Base-by-base conservation (phyloP, 345 rosid species). In the Aegle marmelos region DNA sequence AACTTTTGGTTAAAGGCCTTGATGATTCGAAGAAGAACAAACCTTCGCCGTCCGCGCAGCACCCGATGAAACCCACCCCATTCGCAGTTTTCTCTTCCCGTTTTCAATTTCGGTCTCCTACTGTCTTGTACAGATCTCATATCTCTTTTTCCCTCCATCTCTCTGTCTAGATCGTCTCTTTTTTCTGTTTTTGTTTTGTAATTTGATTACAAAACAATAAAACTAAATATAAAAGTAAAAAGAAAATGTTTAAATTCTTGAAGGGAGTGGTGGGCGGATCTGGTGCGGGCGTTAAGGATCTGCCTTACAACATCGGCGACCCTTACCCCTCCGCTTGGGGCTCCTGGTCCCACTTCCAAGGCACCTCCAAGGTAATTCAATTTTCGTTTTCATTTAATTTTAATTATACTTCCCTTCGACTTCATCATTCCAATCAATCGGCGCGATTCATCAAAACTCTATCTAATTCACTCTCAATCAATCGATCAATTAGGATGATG, bases 201-300 rank as follows among this genome's bases (percentile, higher is more conserved):
- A 53, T 53, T 53, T 16, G 57, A 53, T 45, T 13, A 13, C 50
- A 60, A 25, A 68, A 70, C 45, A 50, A 27, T 9, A 2, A 59
- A 41, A 25, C 53, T n/a, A 45, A 45, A 45, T 6, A 19, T 24
- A 27, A 68, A 7, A 66, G 33, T 4, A 70, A 39, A 73, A 67
- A 60, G 10, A 71, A 78, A 58, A 96, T 96, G 99, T 83, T 96
- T 22, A 93, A 93, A 79, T 96, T 96, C 84, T 68, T 96, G 82
- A 96, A 96, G 69, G 98, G 87, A 78, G 99, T 96, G 68, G 99
- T 96, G 30, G 92, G 68, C 72, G 99, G 98, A 91, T 96, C 99
- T 75, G 98, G 97, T 19, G 73, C 99, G 16, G 99, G 98, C 17
- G 85, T 92, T 56, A 96, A 94, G 86, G 98, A 96, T 92, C 95